A percentile compares a stretch with the other conserved stretches of the same genome.
phyloP scores from a whole-genome alignment of 345 rosid genomes.

The Limnanthes douglasii region DNA sequence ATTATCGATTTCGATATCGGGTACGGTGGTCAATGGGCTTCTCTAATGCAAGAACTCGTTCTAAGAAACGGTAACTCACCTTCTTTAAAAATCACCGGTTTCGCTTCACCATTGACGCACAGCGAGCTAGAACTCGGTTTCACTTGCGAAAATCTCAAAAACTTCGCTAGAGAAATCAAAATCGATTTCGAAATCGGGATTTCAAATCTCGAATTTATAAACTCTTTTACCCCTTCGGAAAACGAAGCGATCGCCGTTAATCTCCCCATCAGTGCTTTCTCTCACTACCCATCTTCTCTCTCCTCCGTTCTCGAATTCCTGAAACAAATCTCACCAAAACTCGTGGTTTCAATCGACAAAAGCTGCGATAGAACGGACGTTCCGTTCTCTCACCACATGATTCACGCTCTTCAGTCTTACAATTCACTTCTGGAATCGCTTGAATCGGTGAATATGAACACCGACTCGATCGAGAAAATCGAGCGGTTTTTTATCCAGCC shows the following conservation, averaged over 20 bases:
- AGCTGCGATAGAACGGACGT: conserved; percentile 71
- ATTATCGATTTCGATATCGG: conserved; percentile 77
- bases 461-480: conserved; percentile 64
- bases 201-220: conserved; percentile 36
- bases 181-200: conserved; percentile 57
- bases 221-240: conserved; percentile 26
- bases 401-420: conserved; percentile 55
- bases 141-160: conserved; percentile 54
- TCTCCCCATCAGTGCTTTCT: conserved; percentile 47
- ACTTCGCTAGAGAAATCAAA: conserved; percentile 57
- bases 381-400: conserved; percentile 59
- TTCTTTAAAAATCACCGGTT: conserved; percentile 56
- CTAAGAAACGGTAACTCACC: conserved; percentile 33
- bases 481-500: conserved; percentile 75
- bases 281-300: conserved; percentile 32
- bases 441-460: conserved; percentile 61
- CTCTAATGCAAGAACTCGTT: conserved; percentile 86
- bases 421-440: conserved; percentile 59
- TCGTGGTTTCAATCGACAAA: conserved; percentile 65
- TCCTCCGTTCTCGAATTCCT: conserved; percentile 51
- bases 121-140: conserved; percentile 55
- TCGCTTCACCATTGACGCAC: conserved; percentile 37
- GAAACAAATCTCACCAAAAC: conserved; percentile 65
- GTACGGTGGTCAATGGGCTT: conserved; percentile 91
- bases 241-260: conserved; percentile 60